A percentile compares a stretch with the other conserved stretches of the same genome.
Evolutionary conservation across 2,329 filamentous ascomycete species (phyloP).

Genomic region (Sporothrix euskadiensis): DNA sequence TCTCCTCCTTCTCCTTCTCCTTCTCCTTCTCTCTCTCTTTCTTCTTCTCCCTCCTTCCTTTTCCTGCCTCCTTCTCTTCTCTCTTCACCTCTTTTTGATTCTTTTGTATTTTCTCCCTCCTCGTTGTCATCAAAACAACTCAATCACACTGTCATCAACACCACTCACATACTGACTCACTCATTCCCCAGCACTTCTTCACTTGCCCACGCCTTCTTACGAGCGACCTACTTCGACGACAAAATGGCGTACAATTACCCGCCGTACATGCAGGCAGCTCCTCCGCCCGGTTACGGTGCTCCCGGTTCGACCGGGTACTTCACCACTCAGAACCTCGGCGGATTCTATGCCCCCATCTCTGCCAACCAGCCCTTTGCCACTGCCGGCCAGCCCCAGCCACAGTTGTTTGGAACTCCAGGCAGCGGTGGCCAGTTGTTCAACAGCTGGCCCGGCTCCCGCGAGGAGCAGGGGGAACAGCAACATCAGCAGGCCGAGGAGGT

Average conservation of each 20-base stretch:
- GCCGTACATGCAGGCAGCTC: constrained; percentile 11
- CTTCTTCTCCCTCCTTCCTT: not conserved
- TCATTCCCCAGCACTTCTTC: too few species aligned
- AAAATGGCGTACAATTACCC: too few species aligned
- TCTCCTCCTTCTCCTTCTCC: not conserved
- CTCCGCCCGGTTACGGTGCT: not conserved
- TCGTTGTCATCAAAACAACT: not conserved
- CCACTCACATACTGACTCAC: not conserved
- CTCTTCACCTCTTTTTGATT: too few species aligned
- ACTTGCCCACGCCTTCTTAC: too few species aligned
- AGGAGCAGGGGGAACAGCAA: not conserved
- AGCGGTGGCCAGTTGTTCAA: constrained; percentile 18
- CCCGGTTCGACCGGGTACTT: constrained; percentile 23
- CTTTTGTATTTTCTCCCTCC: not conserved
- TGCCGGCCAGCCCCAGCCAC: not conserved
- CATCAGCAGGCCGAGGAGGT: not conserved
- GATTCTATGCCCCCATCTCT: constrained; percentile 26
- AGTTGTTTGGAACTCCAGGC: not conserved
- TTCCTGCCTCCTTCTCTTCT: not conserved
- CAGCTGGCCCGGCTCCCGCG: constrained; percentile 22
- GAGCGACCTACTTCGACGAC: too few species aligned
- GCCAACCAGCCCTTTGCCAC: not conserved
- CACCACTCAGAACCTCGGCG: constrained; percentile 18
- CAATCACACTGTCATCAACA: not conserved
- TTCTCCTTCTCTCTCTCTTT: not conserved